Percentiles rank a stretch among this genome's conserved stretches.
Conservation (phyloP, 2,329 filamentous ascomycete species). For the Fusarium equiseti region DNA sequence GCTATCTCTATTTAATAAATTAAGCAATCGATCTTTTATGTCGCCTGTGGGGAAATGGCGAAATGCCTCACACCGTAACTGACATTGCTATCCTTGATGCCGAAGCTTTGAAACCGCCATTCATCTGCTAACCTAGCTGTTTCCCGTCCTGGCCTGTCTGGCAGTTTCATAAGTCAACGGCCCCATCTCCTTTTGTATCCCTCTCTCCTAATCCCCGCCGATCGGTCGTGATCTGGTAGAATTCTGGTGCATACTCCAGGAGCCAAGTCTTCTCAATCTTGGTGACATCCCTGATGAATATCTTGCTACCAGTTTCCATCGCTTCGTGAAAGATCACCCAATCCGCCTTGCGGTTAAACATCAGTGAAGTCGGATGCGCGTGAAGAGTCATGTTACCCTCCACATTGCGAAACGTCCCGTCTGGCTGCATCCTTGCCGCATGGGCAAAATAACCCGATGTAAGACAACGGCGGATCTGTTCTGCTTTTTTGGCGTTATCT, state of each 20-base stretch:
- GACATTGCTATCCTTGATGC: slow-evolving; percentile 26
- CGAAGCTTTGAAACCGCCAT: slow-evolving; percentile 37
- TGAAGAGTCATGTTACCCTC: slow-evolving; percentile 81
- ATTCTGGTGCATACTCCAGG: slow-evolving; percentile 86
- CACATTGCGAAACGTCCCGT: slow-evolving; percentile 91
- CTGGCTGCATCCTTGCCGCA: slow-evolving; percentile 91
- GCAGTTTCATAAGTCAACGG: slow-evolving; percentile 39
- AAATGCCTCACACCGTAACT: slow-evolving; percentile 37
- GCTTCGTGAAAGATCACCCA: slow-evolving; percentile 98
- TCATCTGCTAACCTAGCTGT: slow-evolving; percentile 22
- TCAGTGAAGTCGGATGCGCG: slow-evolving; percentile 90
- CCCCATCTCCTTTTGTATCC: slow-evolving; percentile 20
- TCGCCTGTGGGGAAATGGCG: slow-evolving; percentile 29
- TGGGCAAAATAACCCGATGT: slow-evolving; percentile 94
- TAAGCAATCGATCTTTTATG: slow-evolving; percentile 17
- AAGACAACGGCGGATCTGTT: slow-evolving; percentile 85
- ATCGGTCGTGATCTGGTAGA: slow-evolving; percentile 72
- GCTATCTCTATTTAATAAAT: slow-evolving; percentile 30
- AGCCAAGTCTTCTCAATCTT: slow-evolving; percentile 96
- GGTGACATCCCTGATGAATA: slow-evolving; percentile 90
- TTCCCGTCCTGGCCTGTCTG: slow-evolving; percentile 9
- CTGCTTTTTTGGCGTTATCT: slow-evolving; percentile 61
- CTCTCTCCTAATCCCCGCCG: slow-evolving; percentile 39
- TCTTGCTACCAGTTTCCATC: slow-evolving; percentile 89
- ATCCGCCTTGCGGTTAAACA: slow-evolving; percentile 96